phyloP scores from a whole-genome alignment of 2,329 filamentous ascomycete genomes.

The Aspergillus ruber region DNA sequence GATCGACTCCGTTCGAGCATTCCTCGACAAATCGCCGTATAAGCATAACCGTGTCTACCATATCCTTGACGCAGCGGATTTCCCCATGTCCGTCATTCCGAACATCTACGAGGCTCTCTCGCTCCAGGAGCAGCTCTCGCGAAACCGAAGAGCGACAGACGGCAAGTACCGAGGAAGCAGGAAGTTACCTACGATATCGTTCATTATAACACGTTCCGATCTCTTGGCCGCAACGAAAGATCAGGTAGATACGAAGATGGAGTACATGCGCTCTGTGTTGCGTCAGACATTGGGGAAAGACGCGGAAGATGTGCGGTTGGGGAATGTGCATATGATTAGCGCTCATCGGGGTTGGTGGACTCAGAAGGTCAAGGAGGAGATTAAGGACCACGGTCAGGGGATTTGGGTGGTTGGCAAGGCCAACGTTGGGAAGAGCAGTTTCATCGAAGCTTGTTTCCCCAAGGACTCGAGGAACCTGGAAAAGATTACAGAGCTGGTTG shows the following conservation, averaged over 20 bases:
- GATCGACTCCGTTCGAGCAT: constrained; percentile 72
- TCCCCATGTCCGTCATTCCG: constrained; percentile 86
- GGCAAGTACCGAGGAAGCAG: constrained; percentile 61
- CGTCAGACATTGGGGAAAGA: constrained; percentile 65
- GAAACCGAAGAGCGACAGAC: constrained; percentile 68
- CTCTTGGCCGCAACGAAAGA: constrained; percentile 76
- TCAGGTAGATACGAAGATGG: constrained; percentile 79
- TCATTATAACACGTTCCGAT: constrained; percentile 85
- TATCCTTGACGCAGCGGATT: constrained; percentile 89
- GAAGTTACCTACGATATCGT: constrained; percentile 74
- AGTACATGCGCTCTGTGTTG: constrained; percentile 71
- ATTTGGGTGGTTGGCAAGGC: constrained; percentile 98
- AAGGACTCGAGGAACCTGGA: constrained; percentile 53
- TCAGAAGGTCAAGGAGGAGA: constrained; percentile 73
- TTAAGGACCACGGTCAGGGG: constrained; percentile 75
- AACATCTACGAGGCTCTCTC: constrained; percentile 64
- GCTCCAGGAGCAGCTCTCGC: constrained; percentile 66
- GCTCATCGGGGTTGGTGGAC: constrained; percentile 89
- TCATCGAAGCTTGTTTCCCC: constrained; percentile 83
- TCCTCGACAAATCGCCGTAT: constrained; percentile 80
- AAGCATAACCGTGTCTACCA: constrained; percentile 94
- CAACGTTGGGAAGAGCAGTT: constrained; percentile 91
- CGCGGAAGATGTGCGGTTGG: constrained; percentile 68
- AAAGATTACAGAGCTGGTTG: constrained; percentile 30
- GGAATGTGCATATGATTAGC: constrained; percentile 82